Percentiles rank a stretch among this genome's conserved stretches.
Evolutionary conservation across 2,329 filamentous ascomycete genomes (phyloP).

Genomic region (Hypoxylon rubiginosum): DNA sequence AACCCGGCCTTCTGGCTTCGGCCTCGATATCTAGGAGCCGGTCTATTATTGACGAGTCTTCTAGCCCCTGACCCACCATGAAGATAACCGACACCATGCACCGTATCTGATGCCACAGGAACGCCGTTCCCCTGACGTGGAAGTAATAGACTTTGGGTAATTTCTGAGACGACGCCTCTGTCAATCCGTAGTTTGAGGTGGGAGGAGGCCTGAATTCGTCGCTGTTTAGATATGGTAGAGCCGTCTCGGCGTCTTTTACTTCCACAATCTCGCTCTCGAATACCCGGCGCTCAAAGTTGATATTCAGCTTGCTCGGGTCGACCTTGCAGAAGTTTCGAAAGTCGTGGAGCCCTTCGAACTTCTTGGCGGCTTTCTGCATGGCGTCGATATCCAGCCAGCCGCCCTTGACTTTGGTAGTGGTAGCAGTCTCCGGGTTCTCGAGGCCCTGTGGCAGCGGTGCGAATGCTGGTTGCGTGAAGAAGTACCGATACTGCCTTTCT

Average conservation of each 20-base stretch:
- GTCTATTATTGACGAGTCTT: constrained; percentile 78
- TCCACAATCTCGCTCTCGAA: constrained; percentile 84
- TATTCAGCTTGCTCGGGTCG: constrained; percentile 89
- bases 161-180: constrained; percentile 14
- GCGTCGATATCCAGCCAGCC: constrained; percentile 90
- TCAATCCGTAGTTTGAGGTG: constrained; percentile 30
- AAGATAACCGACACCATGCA: constrained; percentile 96
- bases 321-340: constrained; percentile 98
- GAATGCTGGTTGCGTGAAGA: constrained; percentile 95
- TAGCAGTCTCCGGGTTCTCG: constrained; percentile 58
- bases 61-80: constrained; percentile 88
- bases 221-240: constrained; percentile 67
- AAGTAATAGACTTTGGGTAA: constrained; percentile 85
- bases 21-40: constrained; percentile 79
- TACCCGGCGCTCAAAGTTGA: constrained; percentile 83
- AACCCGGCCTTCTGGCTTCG: constrained; percentile 83
- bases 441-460: constrained; percentile 71
- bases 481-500: constrained; percentile 93
- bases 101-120: constrained; percentile 98
- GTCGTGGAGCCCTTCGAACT: constrained; percentile 87
- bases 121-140: constrained; percentile 88
- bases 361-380: constrained; percentile 85
- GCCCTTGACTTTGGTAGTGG: constrained; percentile 59
- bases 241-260: constrained; percentile 67
- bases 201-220: constrained; percentile 59